Conservation (phyloP, 768 basidiomycete genomes). For the Suillus bovinus region DNA sequence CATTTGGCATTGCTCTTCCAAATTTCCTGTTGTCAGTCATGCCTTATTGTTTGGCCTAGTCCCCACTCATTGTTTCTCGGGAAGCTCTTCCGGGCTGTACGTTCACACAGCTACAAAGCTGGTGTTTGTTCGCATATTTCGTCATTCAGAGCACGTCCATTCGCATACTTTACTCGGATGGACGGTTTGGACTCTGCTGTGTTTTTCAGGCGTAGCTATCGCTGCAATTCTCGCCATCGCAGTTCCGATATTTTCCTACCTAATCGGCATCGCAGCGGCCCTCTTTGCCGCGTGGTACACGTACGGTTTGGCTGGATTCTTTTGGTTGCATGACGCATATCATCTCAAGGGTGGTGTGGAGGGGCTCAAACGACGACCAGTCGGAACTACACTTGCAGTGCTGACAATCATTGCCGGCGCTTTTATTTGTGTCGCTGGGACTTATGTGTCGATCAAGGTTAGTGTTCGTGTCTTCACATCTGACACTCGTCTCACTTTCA, state of each 20-base stretch:
- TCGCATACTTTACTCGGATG: slow-evolving; percentile 52
- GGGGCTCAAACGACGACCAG: slow-evolving; percentile 33
- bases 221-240: slow-evolving; percentile 50
- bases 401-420: slow-evolving; percentile 47
- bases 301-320: slow-evolving; percentile 52
- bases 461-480: slow-evolving; percentile 11
- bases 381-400: slow-evolving; percentile 38
- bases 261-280: slow-evolving; percentile 53
- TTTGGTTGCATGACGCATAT: slow-evolving; percentile 53
- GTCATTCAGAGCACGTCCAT: slow-evolving; percentile 48
- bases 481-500: not conserved
- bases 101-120: slow-evolving; percentile 57
- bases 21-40: slow-evolving; percentile 51
- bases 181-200: slow-evolving; percentile 46
- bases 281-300: slow-evolving; percentile 61
- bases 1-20: slow-evolving; percentile 47
- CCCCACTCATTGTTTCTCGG: not conserved
- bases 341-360: slow-evolving; percentile 39
- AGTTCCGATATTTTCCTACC: slow-evolving; percentile 56
- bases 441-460: slow-evolving; percentile 53
- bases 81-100: slow-evolving; percentile 46
- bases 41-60: not conserved
- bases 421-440: slow-evolving; percentile 54
- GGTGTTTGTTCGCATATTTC: slow-evolving; percentile 52
- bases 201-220: slow-evolving; percentile 34